Base-by-base conservation (phyloP, 805 yeast genomes). In the Candida xiaguanensis region DNA sequence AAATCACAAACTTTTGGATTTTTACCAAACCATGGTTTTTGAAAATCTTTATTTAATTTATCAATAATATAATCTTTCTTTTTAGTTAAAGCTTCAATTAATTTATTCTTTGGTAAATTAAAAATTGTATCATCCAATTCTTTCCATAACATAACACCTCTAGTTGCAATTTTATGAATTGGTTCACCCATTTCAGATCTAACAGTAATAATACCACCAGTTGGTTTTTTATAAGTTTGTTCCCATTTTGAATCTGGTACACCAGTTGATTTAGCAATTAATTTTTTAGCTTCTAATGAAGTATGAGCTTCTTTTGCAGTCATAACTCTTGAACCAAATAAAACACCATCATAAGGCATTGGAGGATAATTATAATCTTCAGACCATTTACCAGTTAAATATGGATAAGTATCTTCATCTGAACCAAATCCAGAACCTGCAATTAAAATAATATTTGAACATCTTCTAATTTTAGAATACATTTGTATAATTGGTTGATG, bases 131-230 rank as follows among this genome's bases (percentile, higher is more conserved):
- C 91, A 66, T 93, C 99, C 70, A 93, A 74, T 70, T 93, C 98
- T 63, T 88, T 86, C 99, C 99, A 93, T 62, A 93, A 80, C 66
- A 86, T 61, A 44, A 93, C 98, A 75, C 96, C 97, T 63, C 99
- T 83, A 43, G 99, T 93, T 22, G 99, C 98, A 51, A 93, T 78
- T 74, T 93, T 93, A 70, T 93, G 99, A 59, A 93, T 93, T 58
- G 99, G 99, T 73, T 93, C 99, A 61, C 99, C 99, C 99, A 93
- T 93, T 74, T 93, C 99, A 13, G 98, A 91, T 61, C 86, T 77
- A 46, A 93, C 99, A 40, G 99, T 91, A 52, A 93, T 73, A 50
- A 93, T 80, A 67, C 99, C 99, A 72, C 99, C 99, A 44, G 97
- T 82, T 56, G 96, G 91, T 59, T 83, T 83, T 72, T 85, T 85